A percentile compares a stretch with the other conserved stretches of the same genome.
Conservation (phyloP, 176 grass and related monocot species). For the Rhynchospora pubera region DNA sequence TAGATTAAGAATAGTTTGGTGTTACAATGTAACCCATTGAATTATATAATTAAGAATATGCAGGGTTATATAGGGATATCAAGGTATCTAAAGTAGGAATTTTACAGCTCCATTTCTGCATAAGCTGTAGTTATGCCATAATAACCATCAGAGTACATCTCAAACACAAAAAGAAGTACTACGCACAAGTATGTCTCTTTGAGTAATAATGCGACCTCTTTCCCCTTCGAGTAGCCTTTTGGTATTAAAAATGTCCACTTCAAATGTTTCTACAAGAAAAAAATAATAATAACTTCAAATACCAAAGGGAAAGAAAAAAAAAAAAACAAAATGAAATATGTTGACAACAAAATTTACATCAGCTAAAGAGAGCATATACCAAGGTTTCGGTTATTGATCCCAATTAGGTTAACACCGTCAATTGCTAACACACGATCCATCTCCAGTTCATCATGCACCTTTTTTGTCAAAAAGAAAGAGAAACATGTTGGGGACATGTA, state of each 20-base stretch:
- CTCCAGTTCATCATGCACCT: slow-evolving; percentile 95
- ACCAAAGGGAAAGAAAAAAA: background rate
- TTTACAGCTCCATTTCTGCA: background rate
- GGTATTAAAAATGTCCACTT: slow-evolving; percentile 91
- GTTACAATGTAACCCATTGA: background rate
- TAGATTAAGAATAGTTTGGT: slow-evolving; percentile 31
- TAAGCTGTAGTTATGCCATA: background rate
- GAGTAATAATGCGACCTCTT: slow-evolving; percentile 52
- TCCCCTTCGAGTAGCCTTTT: slow-evolving; percentile 85
- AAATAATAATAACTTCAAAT: too few relatives aligned
- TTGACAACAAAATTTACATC: background rate
- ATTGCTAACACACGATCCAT: slow-evolving; percentile 87
- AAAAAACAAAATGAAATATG: background rate
- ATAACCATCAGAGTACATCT: background rate
- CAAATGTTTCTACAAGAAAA: slow-evolving; percentile 75
- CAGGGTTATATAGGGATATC: background rate
- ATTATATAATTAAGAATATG: background rate
- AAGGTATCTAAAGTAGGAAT: background rate
- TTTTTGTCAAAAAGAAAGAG: background rate
- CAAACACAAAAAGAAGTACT: background rate
- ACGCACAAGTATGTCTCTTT: slow-evolving; percentile 72
- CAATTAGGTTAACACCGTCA: slow-evolving; percentile 74
- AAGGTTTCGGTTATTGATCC: slow-evolving; percentile 94
- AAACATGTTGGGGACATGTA: background rate
- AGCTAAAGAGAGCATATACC: slow-evolving; percentile 40